Evolutionary conservation across 2,329 filamentous ascomycete species (phyloP).

Genomic region (Colletotrichum orbiculare): DNA sequence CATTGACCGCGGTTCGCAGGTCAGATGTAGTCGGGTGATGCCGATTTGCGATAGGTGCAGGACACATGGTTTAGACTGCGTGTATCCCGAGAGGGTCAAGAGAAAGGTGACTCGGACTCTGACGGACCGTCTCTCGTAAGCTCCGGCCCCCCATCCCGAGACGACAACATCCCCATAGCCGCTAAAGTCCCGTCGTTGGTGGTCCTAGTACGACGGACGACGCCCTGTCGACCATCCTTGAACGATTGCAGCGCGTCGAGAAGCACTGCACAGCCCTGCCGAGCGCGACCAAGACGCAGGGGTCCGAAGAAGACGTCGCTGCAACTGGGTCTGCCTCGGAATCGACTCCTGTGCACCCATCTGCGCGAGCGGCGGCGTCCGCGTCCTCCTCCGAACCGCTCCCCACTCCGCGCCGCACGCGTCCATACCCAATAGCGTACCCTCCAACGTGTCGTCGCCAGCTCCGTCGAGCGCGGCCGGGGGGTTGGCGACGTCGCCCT

Average conservation of each 20-base stretch:
- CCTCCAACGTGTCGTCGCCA: conserved; percentile 37
- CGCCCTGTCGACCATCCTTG: conserved; percentile 43
- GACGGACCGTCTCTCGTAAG: conserved; percentile 30
- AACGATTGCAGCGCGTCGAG: conserved; percentile 45
- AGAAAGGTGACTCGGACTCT: conserved; percentile 39
- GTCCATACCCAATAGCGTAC: conserved; percentile 10
- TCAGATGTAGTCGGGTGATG: conserved; percentile 45
- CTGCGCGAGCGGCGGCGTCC: too few species aligned
- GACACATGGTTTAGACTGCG: conserved; percentile 41
- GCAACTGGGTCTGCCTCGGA: too few species aligned
- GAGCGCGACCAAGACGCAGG: not conserved
- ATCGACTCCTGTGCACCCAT: too few species aligned
- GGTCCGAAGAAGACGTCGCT: too few species aligned
- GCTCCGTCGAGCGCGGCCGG: conserved; percentile 5
- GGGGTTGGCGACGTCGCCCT: conserved; percentile 12
- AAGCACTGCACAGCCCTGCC: conserved; percentile 33
- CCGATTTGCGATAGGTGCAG: conserved; percentile 44
- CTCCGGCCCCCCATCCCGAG: not conserved
- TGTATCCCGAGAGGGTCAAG: conserved; percentile 43
- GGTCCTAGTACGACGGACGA: conserved; percentile 22
- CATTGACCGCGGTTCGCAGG: conserved; percentile 25
- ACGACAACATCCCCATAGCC: not conserved
- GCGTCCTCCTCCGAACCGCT: conserved; percentile 12
- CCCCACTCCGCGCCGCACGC: conserved; percentile 18
- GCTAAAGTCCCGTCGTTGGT: conserved; percentile 16